Conservation (phyloP, 2,329 filamentous ascomycete genomes). For the Periconia macrospinosa region DNA sequence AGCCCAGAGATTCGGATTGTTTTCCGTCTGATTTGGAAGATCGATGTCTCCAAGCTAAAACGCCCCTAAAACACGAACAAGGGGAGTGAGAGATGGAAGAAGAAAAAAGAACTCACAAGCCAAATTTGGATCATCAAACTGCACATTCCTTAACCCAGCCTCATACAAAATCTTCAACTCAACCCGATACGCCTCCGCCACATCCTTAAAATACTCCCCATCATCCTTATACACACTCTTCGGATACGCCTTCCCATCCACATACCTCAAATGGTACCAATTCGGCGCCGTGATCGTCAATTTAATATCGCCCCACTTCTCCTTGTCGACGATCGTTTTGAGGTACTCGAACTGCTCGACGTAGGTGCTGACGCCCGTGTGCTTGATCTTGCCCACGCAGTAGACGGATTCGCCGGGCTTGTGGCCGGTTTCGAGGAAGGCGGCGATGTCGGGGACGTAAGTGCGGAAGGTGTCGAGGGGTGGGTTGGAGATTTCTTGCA, state of each 20-base stretch:
- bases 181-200: conserved; percentile 47
- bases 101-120: conserved; percentile 30
- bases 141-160: conserved; percentile 47
- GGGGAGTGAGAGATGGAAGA: background rate
- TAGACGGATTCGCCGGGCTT: conserved; percentile 59
- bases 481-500: conserved; percentile 53
- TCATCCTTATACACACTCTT: conserved; percentile 46
- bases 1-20: background rate
- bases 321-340: conserved; percentile 58
- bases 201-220: conserved; percentile 47
- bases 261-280: conserved; percentile 40
- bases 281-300: conserved; percentile 63
- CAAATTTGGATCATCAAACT: conserved; percentile 50
- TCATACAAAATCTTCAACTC: conserved; percentile 49
- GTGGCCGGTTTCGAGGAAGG: conserved; percentile 59
- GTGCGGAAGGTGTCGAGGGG: conserved; percentile 55
- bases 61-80: no score
- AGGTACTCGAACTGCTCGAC: conserved; percentile 61
- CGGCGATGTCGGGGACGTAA: conserved; percentile 62
- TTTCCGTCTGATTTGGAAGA: background rate
- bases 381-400: conserved; percentile 59
- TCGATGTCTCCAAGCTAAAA: no score
- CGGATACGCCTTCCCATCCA: conserved; percentile 51
- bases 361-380: conserved; percentile 56
- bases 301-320: conserved; percentile 65